Conservation (phyloP, 2,329 filamentous ascomycete species). For the Microcera coccophila region DNA sequence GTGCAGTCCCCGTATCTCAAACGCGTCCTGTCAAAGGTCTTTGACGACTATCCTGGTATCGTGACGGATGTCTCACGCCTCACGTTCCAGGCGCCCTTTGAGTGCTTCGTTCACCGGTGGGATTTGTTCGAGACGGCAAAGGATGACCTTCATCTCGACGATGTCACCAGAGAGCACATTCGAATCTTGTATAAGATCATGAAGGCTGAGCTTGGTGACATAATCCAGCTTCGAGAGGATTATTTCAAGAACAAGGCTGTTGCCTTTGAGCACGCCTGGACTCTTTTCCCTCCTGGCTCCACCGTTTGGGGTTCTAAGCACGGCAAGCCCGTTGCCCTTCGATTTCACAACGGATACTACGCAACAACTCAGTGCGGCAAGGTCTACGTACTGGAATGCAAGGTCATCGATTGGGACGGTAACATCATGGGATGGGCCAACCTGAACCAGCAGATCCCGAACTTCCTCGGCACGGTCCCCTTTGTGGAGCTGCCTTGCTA, state of each 20-base stretch:
- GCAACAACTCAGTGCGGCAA: constrained; percentile 35
- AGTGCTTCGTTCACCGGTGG: constrained; percentile 65
- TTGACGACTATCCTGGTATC: constrained; percentile 58
- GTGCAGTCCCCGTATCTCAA: constrained; percentile 61
- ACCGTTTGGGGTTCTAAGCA: constrained; percentile 38
- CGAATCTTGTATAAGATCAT: constrained; percentile 45
- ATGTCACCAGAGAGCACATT: constrained; percentile 42
- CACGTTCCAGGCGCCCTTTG: constrained; percentile 58
- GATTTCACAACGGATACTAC: constrained; percentile 37
- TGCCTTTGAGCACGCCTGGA: constrained; percentile 50
- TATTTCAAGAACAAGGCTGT: constrained; percentile 52
- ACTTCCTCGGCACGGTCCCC: constrained; percentile 42
- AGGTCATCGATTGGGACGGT: constrained; percentile 48
- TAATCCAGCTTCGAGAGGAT: constrained; percentile 48
- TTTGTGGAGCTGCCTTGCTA: constrained; percentile 43
- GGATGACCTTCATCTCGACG: constrained; percentile 40
- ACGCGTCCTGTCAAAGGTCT: constrained; percentile 49
- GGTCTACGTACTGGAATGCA: constrained; percentile 37
- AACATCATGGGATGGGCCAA: constrained; percentile 41
- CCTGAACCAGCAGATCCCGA: constrained; percentile 33
- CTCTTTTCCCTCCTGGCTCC: constrained; percentile 48
- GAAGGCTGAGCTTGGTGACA: constrained; percentile 47
- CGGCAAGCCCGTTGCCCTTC: constrained; percentile 38
- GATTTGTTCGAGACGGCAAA: constrained; percentile 41
- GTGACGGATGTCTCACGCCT: constrained; percentile 57